Evolutionary conservation across 768 basidiomycete species (phyloP).

Genomic region (Kwoniella mangroviensis): DNA sequence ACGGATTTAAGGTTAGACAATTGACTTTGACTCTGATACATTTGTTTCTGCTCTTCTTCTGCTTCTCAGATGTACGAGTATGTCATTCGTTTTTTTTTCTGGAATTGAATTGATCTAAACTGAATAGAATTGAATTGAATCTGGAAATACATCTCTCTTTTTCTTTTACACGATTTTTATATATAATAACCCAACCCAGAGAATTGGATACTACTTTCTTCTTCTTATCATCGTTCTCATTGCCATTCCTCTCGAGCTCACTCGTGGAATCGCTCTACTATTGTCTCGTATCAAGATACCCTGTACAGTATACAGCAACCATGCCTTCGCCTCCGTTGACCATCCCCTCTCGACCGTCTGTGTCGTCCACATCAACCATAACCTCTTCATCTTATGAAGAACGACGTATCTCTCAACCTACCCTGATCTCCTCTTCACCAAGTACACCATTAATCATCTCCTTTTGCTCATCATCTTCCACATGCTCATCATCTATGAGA

Average conservation of each 20-base stretch:
- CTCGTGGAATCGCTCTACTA: neutral
- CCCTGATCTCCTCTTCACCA: slow-evolving; percentile 12
- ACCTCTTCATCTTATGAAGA: slow-evolving; percentile 9
- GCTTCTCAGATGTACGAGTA: neutral
- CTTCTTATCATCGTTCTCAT: too few species aligned
- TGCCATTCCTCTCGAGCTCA: too few species aligned
- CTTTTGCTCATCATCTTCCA: slow-evolving; percentile 9
- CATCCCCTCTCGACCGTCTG: slow-evolving; percentile 8
- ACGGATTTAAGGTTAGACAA: neutral
- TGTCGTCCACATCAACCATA: slow-evolving; percentile 3
- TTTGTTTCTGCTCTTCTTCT: neutral
- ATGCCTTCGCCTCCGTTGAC: slow-evolving; percentile 4
- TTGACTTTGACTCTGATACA: neutral
- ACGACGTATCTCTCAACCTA: neutral
- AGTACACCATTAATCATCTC: slow-evolving; percentile 8
- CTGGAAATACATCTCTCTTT: too few species aligned
- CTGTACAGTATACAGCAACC: neutral
- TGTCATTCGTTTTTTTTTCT: too few species aligned
- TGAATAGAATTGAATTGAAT: too few species aligned
- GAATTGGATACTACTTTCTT: too few species aligned
- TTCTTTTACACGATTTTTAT: too few species aligned
- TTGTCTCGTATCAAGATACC: neutral
- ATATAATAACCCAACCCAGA: too few species aligned
- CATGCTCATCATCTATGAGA: neutral
- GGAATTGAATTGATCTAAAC: too few species aligned